Evolutionary conservation across 768 basidiomycete species (phyloP).

Genomic region (Xerocomus spinulosus): DNA sequence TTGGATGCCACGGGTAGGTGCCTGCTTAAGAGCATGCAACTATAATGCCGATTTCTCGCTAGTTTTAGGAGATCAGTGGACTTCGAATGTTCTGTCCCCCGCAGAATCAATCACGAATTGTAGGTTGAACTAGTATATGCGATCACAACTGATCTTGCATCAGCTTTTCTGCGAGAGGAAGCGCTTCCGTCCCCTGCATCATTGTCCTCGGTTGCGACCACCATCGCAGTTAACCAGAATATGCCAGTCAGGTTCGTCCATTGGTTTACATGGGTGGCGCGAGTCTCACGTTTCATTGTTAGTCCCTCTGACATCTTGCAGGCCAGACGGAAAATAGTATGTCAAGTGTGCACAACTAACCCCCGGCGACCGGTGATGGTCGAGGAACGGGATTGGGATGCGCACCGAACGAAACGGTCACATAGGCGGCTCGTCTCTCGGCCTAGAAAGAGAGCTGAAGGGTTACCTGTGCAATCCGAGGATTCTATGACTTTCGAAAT

Average conservation of each 20-base stretch:
- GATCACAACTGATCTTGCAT: constrained; percentile 3
- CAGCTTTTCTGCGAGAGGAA: constrained; percentile 49
- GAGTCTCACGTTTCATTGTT: constrained; percentile 10
- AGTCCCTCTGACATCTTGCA: constrained; percentile 57
- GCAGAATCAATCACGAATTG: constrained; percentile 50
- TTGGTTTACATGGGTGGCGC: constrained; percentile 1
- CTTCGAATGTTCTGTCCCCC: constrained; percentile 45
- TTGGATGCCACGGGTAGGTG: constrained; percentile 64
- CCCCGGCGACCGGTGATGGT: constrained; percentile 58
- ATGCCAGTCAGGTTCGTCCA: constrained; percentile 46
- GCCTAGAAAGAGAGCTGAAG: constrained; percentile 13
- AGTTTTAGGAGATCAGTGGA: constrained; percentile 59
- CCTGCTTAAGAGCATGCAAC: background rate
- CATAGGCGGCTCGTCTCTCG: constrained; percentile 49
- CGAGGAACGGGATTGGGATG: constrained; percentile 51
- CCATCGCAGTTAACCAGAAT: constrained; percentile 43
- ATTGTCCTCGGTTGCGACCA: constrained; percentile 51
- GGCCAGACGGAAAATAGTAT: constrained; percentile 55
- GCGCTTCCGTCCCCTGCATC: constrained; percentile 52
- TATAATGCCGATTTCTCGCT: constrained; percentile 2
- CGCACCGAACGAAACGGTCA: constrained; percentile 50
- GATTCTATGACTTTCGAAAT: background rate
- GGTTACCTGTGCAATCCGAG: background rate
- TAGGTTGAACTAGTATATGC: constrained; percentile 19
- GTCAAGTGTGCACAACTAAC: constrained; percentile 58